These are phyloP conservation scores for Ustilago loliicola DNA, from an alignment of 1,284 basidiomycete genomes.

Conservation along the genomic window DNA sequence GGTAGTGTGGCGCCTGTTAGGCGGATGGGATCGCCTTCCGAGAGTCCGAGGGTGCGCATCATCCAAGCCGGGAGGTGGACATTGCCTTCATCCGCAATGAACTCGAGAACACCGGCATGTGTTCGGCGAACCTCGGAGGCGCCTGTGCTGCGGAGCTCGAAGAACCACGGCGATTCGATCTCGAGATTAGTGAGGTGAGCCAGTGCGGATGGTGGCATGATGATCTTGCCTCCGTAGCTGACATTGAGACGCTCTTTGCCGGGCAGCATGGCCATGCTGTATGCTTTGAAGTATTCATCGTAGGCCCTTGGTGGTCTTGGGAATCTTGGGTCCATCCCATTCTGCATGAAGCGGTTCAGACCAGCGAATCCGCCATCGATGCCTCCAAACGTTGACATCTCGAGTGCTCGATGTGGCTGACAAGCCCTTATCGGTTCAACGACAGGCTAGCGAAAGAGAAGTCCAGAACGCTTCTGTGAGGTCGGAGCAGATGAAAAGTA, in stretches of 20 bases:
- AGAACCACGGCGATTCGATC: conserved; percentile 94
- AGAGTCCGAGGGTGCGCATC: conserved; percentile 94
- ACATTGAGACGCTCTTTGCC: conserved; percentile 85
- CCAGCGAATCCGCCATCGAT: conserved; percentile 37
- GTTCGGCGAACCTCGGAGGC: conserved; percentile 73
- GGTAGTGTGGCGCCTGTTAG: conserved; percentile 87
- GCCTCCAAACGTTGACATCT: conserved; percentile 46
- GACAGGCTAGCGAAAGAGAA: not conserved
- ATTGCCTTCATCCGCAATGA: conserved; percentile 95
- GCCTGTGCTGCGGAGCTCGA: conserved; percentile 88
- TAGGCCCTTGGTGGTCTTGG: conserved; percentile 64
- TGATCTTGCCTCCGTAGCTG: conserved; percentile 97
- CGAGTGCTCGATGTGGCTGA: not conserved
- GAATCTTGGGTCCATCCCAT: conserved; percentile 57
- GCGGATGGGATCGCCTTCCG: conserved; percentile 94
- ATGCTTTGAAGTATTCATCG: conserved; percentile 74
- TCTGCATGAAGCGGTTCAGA: conserved; percentile 54
- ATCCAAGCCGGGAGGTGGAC: conserved; percentile 99
- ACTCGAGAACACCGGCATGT: conserved; percentile 97
- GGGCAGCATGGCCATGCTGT: conserved; percentile 86
- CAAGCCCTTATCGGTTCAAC: not conserved
- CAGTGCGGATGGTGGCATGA: conserved; percentile 95
- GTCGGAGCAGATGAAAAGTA: not conserved
- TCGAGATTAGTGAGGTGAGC: conserved; percentile 89
- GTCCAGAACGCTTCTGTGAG: not conserved